Base-by-base conservation (phyloP, 1,284 basidiomycete species). In the Malassezia psittaci region DNA sequence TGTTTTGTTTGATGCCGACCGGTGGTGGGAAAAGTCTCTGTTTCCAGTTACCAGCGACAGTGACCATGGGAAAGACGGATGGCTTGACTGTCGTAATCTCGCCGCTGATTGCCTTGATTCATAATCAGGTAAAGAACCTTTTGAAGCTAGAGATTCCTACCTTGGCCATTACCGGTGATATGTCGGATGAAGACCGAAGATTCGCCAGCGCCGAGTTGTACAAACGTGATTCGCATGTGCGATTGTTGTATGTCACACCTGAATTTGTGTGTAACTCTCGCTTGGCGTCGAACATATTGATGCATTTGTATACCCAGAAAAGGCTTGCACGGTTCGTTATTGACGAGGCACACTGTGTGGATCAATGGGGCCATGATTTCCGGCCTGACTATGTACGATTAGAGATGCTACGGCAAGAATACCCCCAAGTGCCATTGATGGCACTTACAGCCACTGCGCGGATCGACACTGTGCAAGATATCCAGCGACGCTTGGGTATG, bases 1-100 rank as follows among this genome's bases (percentile, higher is more conserved):
- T 90, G 12, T 90, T 96, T 64, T 88, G 96, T 16, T 80, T 98
- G 6, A 93, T 96, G 84, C 93, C 94, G 0, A 98, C 93, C 0
- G 93, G 93, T 29, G 93, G 91, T 6, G 93, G 91, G 0, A 96
- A 96, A 77, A 78, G 79, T 72, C 63, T 81, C 21, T 80, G 78
- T 39, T 81, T 83, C 65, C 66, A 68, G 55, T 81, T 96, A 0
- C 93, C 93, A 0, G 91, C 90, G 1, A 80, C 94, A 18, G 86
- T 90, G 68, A 78, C 79, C 36, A 77, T 77, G 1, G 89, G 88
- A 3, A 80, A 77, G 64, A 88, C 87, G 0, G 87, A 87, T n/a
- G 76, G 75, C 10, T 82, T 94, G 4, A 91, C 90, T 0, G 80
- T 98, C 53, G 91, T 98, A 41, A 79, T 98, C 33, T 88, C 88